Percentiles rank a stretch among this genome's conserved stretches.
Evolutionary conservation across 2,329 filamentous ascomycete species (phyloP).

Genomic region (Paraphoma chrysanthemicola): DNA sequence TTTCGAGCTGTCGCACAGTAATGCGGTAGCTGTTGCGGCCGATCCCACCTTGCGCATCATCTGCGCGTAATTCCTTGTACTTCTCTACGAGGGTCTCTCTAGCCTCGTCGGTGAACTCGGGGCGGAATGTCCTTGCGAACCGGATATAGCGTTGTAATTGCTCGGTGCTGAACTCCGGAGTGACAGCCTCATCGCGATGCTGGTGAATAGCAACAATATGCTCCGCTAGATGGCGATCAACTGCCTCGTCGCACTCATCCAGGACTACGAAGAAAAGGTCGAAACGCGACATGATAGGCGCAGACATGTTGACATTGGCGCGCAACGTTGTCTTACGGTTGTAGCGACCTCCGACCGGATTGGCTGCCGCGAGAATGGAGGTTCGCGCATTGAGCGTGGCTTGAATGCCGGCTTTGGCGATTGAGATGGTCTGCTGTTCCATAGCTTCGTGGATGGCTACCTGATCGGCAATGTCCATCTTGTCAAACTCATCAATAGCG

Average conservation of each 20-base stretch:
- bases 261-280: conserved; percentile 98
- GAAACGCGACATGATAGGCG: conserved; percentile 99
- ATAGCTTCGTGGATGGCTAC: conserved; percentile 99
- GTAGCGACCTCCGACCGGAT: conserved; percentile 95
- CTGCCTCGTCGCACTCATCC: conserved; percentile 91
- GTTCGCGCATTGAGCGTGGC: conserved; percentile 96
- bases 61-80: conserved; percentile 93
- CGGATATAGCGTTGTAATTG: conserved; percentile 97
- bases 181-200: conserved; percentile 86
- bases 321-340: conserved; percentile 94
- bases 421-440: conserved; percentile 99
- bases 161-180: conserved; percentile 94
- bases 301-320: conserved; percentile 97
- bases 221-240: conserved; percentile 88
- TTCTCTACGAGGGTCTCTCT: conserved; percentile 84
- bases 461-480: conserved; percentile 97
- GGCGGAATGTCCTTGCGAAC: conserved; percentile 92
- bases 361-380: conserved; percentile 93
- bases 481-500: conserved; percentile 99
- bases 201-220: conserved; percentile 97
- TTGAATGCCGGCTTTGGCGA: conserved; percentile 97
- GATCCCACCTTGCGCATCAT: conserved; percentile 92
- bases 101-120: conserved; percentile 88
- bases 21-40: conserved; percentile 97
- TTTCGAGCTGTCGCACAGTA: conserved; percentile 94